phyloP scores from a whole-genome alignment of 352 stramenopile species.

The Globisporangium mamillatum region DNA sequence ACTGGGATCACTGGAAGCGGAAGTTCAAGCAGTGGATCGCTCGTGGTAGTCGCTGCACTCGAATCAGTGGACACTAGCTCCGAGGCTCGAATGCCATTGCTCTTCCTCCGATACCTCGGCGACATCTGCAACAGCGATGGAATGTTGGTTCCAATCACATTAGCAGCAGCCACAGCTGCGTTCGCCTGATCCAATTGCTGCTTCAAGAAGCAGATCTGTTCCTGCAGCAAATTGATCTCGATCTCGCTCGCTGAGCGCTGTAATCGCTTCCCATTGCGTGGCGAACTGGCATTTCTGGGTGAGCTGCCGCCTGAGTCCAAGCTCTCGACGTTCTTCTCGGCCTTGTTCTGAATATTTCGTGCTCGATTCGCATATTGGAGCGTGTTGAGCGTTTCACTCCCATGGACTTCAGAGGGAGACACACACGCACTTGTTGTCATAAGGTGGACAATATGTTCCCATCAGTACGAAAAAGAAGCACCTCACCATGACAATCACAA shows the following conservation, averaged over 20 bases:
- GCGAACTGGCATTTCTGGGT: conserved; percentile 8
- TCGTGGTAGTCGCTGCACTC: neutral
- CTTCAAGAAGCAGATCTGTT: conserved; percentile 41
- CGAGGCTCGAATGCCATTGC: neutral
- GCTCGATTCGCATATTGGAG: conserved; percentile 75
- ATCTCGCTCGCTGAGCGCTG: conserved; percentile 31
- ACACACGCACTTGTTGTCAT: conserved; percentile 59
- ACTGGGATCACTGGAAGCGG: conserved; percentile 9
- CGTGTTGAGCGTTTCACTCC: conserved; percentile 59
- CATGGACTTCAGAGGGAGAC: conserved; percentile 45
- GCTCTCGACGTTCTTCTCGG: conserved; percentile 54
- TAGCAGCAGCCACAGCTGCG: conserved; percentile 5
- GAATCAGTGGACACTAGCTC: neutral
- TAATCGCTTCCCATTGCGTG: conserved; percentile 10
- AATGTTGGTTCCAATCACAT: conserved; percentile 13
- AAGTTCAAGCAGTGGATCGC: neutral
- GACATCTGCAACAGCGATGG: neutral
- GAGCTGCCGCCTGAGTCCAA: conserved; percentile 2
- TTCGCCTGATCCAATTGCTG: conserved; percentile 29
- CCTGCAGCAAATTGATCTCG: conserved; percentile 41
- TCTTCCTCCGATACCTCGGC: conserved; percentile 2
- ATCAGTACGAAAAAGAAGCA: neutral
- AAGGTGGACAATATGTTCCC: neutral
- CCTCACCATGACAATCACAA: neutral
- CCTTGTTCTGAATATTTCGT: conserved; percentile 77